Evolutionary conservation across 805 yeast species (phyloP).

Genomic region (Starmerella apis): DNA sequence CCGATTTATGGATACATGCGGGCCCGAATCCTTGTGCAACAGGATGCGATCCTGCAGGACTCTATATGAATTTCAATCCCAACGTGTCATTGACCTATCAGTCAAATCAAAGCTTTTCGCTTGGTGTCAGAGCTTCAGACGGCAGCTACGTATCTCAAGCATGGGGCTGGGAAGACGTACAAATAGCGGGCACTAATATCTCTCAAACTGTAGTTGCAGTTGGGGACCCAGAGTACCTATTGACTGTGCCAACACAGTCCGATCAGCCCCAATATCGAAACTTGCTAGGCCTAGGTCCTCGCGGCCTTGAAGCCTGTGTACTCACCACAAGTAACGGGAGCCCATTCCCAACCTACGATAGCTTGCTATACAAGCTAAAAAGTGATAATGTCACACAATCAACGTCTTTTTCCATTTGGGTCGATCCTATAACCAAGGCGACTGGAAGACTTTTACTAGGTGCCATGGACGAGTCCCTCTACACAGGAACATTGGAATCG

Average conservation of each 20-base stretch:
- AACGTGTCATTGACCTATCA: background rate
- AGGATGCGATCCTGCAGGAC: conserved; percentile 1
- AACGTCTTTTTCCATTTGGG: conserved; percentile 16
- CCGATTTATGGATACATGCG: conserved; percentile 14
- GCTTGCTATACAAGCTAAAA: background rate
- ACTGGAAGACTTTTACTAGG: conserved; percentile 15
- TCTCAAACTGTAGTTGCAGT: conserved; percentile 1
- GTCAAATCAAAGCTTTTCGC: background rate
- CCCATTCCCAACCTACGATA: conserved; percentile 15
- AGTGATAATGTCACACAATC: background rate
- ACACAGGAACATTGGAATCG: background rate
- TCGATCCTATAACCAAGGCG: conserved; percentile 10
- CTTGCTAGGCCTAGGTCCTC: conserved; percentile 19
- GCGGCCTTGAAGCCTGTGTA: conserved; percentile 17
- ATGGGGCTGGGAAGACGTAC: conserved; percentile 16
- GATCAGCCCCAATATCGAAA: background rate
- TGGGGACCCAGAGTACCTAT: background rate
- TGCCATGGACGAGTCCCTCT: conserved; percentile 15
- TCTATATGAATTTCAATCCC: conserved; percentile 1
- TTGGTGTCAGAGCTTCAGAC: conserved; percentile 12
- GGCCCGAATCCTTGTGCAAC: conserved; percentile 7
- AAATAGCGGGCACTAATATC: background rate
- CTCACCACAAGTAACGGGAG: conserved; percentile 6
- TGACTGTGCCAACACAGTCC: background rate
- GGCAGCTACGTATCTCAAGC: conserved; percentile 6